Percentiles rank a stretch among this genome's conserved stretches.
These are phyloP conservation scores for Talaromyces borbonicus DNA, from an alignment of 495 filamentous ascomycete species.

Conservation along the genomic window DNA sequence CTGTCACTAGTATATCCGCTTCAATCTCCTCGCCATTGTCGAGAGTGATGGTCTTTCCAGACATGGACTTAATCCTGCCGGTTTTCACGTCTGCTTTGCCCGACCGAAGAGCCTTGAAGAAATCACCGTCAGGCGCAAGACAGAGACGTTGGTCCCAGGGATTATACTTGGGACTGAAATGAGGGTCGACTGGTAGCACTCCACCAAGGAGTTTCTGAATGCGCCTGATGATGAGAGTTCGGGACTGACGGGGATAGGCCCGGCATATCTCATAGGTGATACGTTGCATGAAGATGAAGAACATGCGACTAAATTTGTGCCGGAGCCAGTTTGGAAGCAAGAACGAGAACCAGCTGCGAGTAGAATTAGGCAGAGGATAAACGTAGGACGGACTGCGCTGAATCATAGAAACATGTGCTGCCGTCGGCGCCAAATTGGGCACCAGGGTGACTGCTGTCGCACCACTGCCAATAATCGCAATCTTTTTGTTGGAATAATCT, in stretches of 20 bases:
- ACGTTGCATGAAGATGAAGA: constrained; percentile 35
- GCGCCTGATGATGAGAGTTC: constrained; percentile 31
- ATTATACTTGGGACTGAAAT: constrained; percentile 63
- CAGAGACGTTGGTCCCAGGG: constrained; percentile 71
- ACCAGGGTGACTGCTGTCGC: constrained; percentile 48
- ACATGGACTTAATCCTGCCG: constrained; percentile 56
- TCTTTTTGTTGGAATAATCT: constrained; percentile 39
- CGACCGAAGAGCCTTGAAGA: constrained; percentile 49
- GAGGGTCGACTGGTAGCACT: constrained; percentile 46
- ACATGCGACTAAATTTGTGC: constrained; percentile 31
- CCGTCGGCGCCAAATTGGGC: constrained; percentile 33
- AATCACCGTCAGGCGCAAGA: constrained; percentile 61
- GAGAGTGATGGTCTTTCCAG: constrained; percentile 46
- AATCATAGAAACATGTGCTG: constrained; percentile 42
- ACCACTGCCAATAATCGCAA: constrained; percentile 48
- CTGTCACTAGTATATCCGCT: constrained; percentile 65
- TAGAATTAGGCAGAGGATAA: constrained; percentile 38
- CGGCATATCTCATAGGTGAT: constrained; percentile 46
- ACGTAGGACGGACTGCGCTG: constrained; percentile 54
- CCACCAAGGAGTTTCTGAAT: constrained; percentile 43
- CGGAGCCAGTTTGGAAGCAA: constrained; percentile 29
- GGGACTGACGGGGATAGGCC: constrained; percentile 42
- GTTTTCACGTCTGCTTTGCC: constrained; percentile 57
- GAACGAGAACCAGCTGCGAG: constrained; percentile 22
- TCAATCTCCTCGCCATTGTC: constrained; percentile 45